A percentile compares a stretch with the other conserved stretches of the same genome.
Evolutionary conservation across 805 yeast species (phyloP).

Genomic region (Teunomyces stri): DNA sequence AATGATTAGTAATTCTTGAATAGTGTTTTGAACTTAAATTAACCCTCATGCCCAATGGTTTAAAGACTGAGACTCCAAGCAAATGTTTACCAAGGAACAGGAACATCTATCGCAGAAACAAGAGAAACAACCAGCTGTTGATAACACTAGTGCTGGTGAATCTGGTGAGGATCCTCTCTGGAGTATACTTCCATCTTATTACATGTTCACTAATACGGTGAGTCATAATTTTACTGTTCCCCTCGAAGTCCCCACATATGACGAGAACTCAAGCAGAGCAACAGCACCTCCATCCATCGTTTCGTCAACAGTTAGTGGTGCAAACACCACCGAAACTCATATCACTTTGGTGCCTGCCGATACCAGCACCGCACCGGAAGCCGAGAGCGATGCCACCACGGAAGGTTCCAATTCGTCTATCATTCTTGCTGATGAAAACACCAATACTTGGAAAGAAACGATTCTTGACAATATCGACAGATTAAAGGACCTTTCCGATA

Average conservation of each 20-base stretch:
- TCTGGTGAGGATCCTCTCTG: background rate
- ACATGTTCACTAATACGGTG: slow-evolving; percentile 23
- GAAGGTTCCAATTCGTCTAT: slow-evolving; percentile 7
- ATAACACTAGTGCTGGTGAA: background rate
- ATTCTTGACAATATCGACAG: slow-evolving; percentile 37
- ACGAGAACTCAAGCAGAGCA: background rate
- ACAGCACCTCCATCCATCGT: background rate
- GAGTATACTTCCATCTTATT: slow-evolving; percentile 37
- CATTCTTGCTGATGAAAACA: slow-evolving; percentile 35
- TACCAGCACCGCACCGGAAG: background rate
- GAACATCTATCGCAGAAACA: background rate
- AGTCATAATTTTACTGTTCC: background rate
- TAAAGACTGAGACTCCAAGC: background rate
- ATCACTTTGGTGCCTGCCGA: background rate
- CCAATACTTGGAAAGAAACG: slow-evolving; percentile 35
- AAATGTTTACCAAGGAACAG: background rate
- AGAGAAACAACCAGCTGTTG: background rate
- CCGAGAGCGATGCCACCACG: background rate
- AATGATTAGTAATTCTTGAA: background rate
- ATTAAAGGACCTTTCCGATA: slow-evolving; percentile 29
- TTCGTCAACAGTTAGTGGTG: background rate
- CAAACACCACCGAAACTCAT: slow-evolving; percentile 1
- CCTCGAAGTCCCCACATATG: background rate
- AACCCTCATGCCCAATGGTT: background rate
- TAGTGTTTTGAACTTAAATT: background rate